These are phyloP conservation scores for Escallonia rubra DNA, from an alignment of 129 eudicot species.

Conservation along the genomic window DNA sequence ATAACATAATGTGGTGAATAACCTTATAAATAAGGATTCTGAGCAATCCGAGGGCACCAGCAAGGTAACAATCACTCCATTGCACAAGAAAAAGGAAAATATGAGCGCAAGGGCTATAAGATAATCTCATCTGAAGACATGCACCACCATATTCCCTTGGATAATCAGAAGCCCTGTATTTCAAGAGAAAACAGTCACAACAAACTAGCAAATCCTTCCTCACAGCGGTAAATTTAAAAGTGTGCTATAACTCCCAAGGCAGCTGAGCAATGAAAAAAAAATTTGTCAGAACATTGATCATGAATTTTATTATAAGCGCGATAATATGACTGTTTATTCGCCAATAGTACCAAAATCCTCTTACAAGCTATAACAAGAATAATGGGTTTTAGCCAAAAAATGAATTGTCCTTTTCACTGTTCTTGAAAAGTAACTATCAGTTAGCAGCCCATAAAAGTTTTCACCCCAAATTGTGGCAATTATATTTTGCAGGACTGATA, in stretches of 20 bases:
- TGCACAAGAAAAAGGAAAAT: slow-evolving; percentile 80
- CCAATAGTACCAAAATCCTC: neutral
- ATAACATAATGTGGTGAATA: slow-evolving; percentile 1
- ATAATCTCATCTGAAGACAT: slow-evolving; percentile 80
- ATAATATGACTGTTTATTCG: neutral
- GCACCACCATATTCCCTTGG: slow-evolving; percentile 83
- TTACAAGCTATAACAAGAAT: neutral
- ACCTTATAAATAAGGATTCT: slow-evolving; percentile 78
- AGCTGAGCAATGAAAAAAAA: too few species aligned
- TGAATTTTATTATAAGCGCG: too few species aligned
- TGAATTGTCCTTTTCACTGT: neutral
- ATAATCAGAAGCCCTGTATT: slow-evolving; percentile 82
- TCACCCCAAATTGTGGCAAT: too few species aligned
- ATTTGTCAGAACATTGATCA: too few species aligned
- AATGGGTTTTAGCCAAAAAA: neutral
- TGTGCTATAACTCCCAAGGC: too few species aligned
- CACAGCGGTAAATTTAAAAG: too few species aligned
- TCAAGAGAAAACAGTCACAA: neutral
- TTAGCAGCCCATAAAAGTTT: neutral
- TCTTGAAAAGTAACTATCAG: neutral
- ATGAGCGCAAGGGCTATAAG: slow-evolving; percentile 78
- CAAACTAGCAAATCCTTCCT: neutral
- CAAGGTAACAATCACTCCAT: slow-evolving; percentile 85
- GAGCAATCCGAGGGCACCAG: slow-evolving; percentile 86
- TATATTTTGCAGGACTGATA: too few species aligned